These are phyloP conservation scores for Zychaea mexicana DNA, from an alignment of 371 early-diverging fungal genomes.

Conservation along the genomic window DNA sequence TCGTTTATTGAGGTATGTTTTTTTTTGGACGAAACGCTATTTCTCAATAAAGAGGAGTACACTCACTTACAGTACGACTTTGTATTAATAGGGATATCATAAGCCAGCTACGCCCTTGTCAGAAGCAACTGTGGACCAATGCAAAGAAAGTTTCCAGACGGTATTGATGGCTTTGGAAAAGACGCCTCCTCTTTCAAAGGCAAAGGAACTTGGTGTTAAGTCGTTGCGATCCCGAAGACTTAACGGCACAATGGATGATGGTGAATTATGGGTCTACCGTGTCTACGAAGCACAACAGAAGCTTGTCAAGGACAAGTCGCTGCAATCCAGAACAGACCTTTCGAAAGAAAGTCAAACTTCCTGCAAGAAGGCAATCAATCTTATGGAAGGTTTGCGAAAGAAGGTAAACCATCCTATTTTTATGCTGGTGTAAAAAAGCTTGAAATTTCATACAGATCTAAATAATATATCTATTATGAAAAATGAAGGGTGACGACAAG, in stretches of 20 bases:
- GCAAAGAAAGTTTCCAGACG: slow-evolving; percentile 62
- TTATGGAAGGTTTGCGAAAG: slow-evolving; percentile 17
- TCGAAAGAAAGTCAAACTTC: slow-evolving; percentile 18
- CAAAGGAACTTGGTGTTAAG: slow-evolving; percentile 26
- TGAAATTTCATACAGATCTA: background rate
- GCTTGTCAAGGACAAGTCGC: slow-evolving; percentile 49
- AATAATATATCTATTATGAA: background rate
- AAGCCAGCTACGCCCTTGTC: slow-evolving; percentile 63
- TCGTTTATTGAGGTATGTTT: slow-evolving; percentile 33
- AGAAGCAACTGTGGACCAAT: slow-evolving; percentile 51
- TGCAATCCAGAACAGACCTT: slow-evolving; percentile 8
- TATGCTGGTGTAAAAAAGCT: no score
- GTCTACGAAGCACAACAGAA: slow-evolving; percentile 52
- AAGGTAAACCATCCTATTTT: no score
- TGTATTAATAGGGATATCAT: no score
- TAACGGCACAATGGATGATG: slow-evolving; percentile 60
- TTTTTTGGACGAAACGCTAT: no score
- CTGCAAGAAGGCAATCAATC: slow-evolving; percentile 27
- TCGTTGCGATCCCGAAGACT: slow-evolving; percentile 51
- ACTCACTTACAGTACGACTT: slow-evolving; percentile 22
- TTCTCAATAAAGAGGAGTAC: background rate
- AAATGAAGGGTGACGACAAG: background rate
- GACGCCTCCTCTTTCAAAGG: slow-evolving; percentile 53
- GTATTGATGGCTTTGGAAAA: slow-evolving; percentile 70
- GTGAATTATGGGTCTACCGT: slow-evolving; percentile 67